Base-by-base conservation (phyloP, 805 yeast genomes). In the Kodamaea kaohsiungensis region DNA sequence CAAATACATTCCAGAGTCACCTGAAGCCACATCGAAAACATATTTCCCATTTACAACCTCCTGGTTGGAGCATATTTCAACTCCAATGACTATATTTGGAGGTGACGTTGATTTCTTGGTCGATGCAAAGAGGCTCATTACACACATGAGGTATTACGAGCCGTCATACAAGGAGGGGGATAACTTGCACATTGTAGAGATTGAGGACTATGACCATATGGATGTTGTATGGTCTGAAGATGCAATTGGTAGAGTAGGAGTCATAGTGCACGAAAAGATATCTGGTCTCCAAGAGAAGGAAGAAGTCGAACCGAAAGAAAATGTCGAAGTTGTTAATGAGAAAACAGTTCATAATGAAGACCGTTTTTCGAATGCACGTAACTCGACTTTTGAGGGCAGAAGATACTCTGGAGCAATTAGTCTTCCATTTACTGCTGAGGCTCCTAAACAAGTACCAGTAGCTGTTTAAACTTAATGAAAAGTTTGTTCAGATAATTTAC, bases 221-320 rank as follows among this genome's bases (percentile, higher is more conserved):
- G 99, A 93, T 69, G 96, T 91, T 0, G 74, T 92, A 12, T 93
- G 99, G 99, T 93, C 98, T 0, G 84, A 81, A 62, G 92, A 89
- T 64, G 85, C 86, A 1, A 76, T 82, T 25, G 84, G 82, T 3
- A 79, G 77, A 45, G 81, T 93, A 17, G 97, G 96, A 0, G 69
- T 68, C 15, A 13, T 50, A 13, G 43, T 50, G 8, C 43, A 43
- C 33, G 48, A 18, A 22, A 18, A 17, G 12, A 22, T 50, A 22
- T 25, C 18, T 3, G 48, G 48, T 4, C 9, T 43, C n/a, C 22
- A 15, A 16, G 49, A 33, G 19, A 33, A 33, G 43, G 16, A 16
- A 33, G 43, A 15, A 18, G 7, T n/a, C 10, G 48, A 27, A 12
- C 6, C 13, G 46, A 48, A 13, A 3, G 22, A 38, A 33, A 38